Percentiles rank a stretch among this genome's conserved stretches.
Conservation (phyloP, 2,329 filamentous ascomycete genomes). For the Ophiostoma sp. region DNA sequence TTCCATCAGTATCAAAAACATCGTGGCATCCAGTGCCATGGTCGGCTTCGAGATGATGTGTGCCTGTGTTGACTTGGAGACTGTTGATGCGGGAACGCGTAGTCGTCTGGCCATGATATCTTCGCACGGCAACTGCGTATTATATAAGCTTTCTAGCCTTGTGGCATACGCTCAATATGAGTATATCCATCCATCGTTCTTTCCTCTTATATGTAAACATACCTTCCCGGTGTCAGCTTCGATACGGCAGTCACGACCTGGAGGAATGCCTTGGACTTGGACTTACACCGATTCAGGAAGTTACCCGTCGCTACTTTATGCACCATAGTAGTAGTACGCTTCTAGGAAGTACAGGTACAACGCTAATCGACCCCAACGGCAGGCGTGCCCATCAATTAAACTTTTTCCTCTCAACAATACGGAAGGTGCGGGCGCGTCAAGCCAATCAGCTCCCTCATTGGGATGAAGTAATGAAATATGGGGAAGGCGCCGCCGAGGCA, state of each 20-base stretch:
- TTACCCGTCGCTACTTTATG: background rate
- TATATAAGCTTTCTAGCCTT: background rate
- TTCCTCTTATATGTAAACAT: background rate
- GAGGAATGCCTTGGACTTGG: background rate
- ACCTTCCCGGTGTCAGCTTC: background rate
- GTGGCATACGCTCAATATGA: background rate
- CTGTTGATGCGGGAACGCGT: conserved; percentile 15
- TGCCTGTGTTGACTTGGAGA: conserved; percentile 17
- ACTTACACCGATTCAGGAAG: conserved; percentile 19
- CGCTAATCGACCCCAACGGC: conserved; percentile 10
- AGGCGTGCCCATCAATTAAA: conserved; percentile 10
- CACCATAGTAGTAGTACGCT: background rate
- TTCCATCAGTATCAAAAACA: background rate
- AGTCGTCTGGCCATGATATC: background rate
- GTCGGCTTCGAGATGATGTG: background rate
- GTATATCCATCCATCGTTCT: background rate
- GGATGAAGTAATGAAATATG: background rate
- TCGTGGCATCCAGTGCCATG: background rate
- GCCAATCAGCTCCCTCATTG: conserved; percentile 15
- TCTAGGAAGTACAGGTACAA: conserved; percentile 3
- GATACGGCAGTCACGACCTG: background rate
- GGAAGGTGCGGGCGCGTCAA: conserved; percentile 8
- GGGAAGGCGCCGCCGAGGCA: background rate
- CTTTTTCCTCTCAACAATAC: conserved; percentile 18
- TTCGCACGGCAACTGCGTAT: background rate